These are phyloP conservation scores for Phytophthora sp. DNA, from an alignment of 352 stramenopile species.

Conservation along the genomic window DNA sequence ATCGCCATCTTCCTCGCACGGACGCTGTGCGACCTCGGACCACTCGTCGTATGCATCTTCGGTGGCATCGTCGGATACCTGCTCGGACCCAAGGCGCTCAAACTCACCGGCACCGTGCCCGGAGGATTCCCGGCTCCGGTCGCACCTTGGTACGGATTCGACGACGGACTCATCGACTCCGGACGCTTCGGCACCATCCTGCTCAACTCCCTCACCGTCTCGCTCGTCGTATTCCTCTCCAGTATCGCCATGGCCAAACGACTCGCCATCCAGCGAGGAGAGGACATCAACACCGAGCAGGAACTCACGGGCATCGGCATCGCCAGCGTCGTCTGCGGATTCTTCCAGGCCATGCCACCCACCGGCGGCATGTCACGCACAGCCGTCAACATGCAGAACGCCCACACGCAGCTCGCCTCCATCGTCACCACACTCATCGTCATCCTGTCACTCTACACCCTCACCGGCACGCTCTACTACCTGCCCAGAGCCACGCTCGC, in stretches of 20 bases:
- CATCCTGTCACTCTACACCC: slow-evolving; percentile 74
- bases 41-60: slow-evolving; percentile 76
- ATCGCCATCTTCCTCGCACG: slow-evolving; percentile 41
- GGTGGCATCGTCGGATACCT: slow-evolving; percentile 56
- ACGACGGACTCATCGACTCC: slow-evolving; percentile 38
- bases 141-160: slow-evolving; percentile 54
- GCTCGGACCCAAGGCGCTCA: slow-evolving; percentile 62
- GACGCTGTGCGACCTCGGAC: slow-evolving; percentile 60
- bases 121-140: slow-evolving; percentile 59
- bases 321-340: slow-evolving; percentile 77
- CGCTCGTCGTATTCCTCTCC: slow-evolving; percentile 85
- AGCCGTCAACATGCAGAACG: slow-evolving; percentile 89
- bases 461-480: slow-evolving; percentile 85
- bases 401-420: slow-evolving; percentile 78
- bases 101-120: slow-evolving; percentile 71
- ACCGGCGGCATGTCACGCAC: too few relatives aligned
- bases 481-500: slow-evolving; percentile 78
- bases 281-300: slow-evolving; percentile 66
- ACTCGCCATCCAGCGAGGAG: slow-evolving; percentile 67
- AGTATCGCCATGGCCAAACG: too few relatives aligned
- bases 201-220: slow-evolving; percentile 60
- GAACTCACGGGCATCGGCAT: slow-evolving; percentile 89
- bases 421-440: slow-evolving; percentile 84
- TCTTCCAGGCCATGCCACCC: slow-evolving; percentile 89
- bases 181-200: slow-evolving; percentile 57